These are phyloP conservation scores for Sphaceloma murrayae DNA, from an alignment of 2,329 filamentous ascomycete species.

Conservation along the genomic window DNA sequence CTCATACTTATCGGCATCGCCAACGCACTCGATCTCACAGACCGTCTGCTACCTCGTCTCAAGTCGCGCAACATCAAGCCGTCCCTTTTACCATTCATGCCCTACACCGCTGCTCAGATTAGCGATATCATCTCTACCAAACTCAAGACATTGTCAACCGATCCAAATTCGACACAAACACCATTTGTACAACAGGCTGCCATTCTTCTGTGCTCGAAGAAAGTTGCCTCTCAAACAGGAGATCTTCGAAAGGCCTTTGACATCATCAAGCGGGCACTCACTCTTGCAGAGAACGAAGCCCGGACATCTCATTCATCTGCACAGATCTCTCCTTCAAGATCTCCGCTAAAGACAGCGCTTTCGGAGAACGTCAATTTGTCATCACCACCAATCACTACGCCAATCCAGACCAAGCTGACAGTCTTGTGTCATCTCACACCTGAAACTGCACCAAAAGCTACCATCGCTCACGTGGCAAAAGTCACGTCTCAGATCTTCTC, in stretches of 20 bases:
- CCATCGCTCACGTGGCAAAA: conserved; percentile 82
- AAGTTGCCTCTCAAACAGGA: conserved; percentile 87
- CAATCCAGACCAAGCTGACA: conserved; percentile 42
- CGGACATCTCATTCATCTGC: conserved; percentile 60
- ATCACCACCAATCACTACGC: conserved; percentile 40
- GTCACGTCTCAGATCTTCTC: conserved; percentile 84
- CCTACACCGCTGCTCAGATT: conserved; percentile 81
- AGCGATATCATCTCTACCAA: conserved; percentile 77
- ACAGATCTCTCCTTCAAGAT: conserved; percentile 31
- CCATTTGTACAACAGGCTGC: conserved; percentile 92
- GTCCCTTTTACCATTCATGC: conserved; percentile 79
- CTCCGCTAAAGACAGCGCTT: conserved; percentile 64
- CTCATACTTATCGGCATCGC: conserved; percentile 86
- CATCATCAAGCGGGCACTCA: conserved; percentile 79
- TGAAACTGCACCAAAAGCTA: conserved; percentile 76
- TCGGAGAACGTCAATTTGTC: conserved; percentile 72
- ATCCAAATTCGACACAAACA: conserved; percentile 46
- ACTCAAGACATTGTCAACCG: conserved; percentile 59
- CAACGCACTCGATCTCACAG: conserved; percentile 90
- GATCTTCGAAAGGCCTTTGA: conserved; percentile 94
- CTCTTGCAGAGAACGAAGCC: conserved; percentile 79
- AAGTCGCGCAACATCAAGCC: conserved; percentile 91
- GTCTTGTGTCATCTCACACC: conserved; percentile 43
- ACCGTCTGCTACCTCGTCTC: conserved; percentile 84
- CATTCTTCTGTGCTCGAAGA: conserved; percentile 87